Conservation (phyloP, 306 rosid species). For the Dryas alaskensis region DNA sequence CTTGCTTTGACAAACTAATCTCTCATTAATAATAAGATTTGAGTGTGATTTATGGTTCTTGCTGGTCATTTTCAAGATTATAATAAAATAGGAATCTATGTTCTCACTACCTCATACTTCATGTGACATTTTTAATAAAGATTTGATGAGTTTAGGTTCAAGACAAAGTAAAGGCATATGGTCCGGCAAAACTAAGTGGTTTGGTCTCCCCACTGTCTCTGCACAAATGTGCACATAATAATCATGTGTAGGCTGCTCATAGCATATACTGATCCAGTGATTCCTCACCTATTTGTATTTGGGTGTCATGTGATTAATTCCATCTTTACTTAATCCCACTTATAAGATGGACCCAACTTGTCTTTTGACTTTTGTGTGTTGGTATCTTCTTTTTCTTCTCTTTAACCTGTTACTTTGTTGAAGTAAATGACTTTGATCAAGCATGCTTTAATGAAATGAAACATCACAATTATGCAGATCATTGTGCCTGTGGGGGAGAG, state of each 20-base stretch:
- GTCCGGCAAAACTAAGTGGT: slow-evolving; percentile 16
- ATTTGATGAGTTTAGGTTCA: neutral
- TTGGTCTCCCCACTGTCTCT: slow-evolving; percentile 16
- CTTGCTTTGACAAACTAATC: neutral
- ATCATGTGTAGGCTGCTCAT: neutral
- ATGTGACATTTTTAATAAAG: neutral
- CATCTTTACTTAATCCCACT: neutral
- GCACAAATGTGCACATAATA: neutral
- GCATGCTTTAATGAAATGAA: slow-evolving; percentile 1
- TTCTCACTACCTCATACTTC: neutral
- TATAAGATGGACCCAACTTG: neutral
- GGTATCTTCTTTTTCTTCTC: neutral
- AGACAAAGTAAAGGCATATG: slow-evolving; percentile 23
- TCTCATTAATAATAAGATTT: neutral
- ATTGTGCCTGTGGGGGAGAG: neutral
- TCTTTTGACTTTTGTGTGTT: slow-evolving; percentile 1
- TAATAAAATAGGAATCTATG: neutral
- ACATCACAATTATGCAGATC: neutral
- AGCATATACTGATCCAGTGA: neutral
- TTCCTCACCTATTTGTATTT: neutral
- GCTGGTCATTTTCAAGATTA: too few relatives aligned
- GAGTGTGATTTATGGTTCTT: neutral
- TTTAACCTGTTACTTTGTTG: too few relatives aligned
- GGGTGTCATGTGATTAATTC: slow-evolving; percentile 11
- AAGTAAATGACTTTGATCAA: neutral